These are phyloP conservation scores for Fusarium palustre DNA, from an alignment of 2,329 filamentous ascomycete species.

Conservation along the genomic window DNA sequence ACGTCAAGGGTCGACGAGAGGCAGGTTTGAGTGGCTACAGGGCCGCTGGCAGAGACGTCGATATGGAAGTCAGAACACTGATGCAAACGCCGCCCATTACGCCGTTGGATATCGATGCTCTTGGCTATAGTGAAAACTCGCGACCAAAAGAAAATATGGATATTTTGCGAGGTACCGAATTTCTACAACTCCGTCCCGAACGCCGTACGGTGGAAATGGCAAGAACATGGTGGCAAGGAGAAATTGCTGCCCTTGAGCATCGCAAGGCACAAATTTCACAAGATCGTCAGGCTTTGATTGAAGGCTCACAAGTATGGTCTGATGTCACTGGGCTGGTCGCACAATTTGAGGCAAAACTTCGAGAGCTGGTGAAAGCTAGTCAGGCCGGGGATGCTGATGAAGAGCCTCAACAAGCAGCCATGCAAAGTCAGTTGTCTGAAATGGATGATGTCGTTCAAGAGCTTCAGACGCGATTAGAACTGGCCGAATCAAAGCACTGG, in stretches of 20 bases:
- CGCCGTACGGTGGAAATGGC: conserved; percentile 78
- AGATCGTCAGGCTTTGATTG: conserved; percentile 73
- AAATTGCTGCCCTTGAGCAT: conserved; percentile 66
- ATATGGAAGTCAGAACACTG: conserved; percentile 70
- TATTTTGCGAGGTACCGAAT: conserved; percentile 61
- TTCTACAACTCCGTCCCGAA: conserved; percentile 70
- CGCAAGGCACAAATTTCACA: conserved; percentile 67
- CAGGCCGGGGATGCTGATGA: conserved; percentile 50
- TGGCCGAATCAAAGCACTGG: conserved; percentile 74
- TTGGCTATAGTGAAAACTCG: conserved; percentile 41
- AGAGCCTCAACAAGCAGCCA: conserved; percentile 53
- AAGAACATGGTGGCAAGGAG: conserved; percentile 75
- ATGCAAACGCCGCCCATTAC: conserved; percentile 68
- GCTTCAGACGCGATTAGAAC: conserved; percentile 65
- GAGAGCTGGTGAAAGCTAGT: conserved; percentile 62
- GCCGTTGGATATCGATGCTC: conserved; percentile 62
- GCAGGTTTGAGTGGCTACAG: conserved; percentile 79
- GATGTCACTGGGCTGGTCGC: conserved; percentile 69
- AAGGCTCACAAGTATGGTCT: conserved; percentile 75
- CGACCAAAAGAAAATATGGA: conserved; percentile 31
- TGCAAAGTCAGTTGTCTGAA: conserved; percentile 62
- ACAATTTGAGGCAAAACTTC: conserved; percentile 73
- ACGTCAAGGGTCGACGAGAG: conserved; percentile 73
- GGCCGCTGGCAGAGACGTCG: conserved; percentile 73
- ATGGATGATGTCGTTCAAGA: conserved; percentile 68